phyloP scores from a whole-genome alignment of 2,329 filamentous ascomycete genomes.

The Clonostachys rhizophaga region DNA sequence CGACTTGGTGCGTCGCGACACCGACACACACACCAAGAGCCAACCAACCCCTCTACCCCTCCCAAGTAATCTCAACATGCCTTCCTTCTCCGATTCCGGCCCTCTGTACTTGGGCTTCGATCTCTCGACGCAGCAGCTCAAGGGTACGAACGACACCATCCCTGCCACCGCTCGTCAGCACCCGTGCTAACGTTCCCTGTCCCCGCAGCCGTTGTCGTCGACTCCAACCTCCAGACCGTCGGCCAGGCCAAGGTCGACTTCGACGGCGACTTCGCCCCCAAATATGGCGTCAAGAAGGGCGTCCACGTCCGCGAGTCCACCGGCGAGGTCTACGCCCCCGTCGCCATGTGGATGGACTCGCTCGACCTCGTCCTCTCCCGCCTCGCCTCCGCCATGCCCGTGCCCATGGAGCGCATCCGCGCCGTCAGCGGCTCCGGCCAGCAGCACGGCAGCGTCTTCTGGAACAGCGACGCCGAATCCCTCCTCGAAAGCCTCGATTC shows the following conservation, averaged over 20 bases:
- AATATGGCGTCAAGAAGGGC: constrained; percentile 82
- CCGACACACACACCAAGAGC: background rate
- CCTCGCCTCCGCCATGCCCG: constrained; percentile 58
- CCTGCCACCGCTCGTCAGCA: background rate
- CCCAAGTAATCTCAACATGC: constrained; percentile 15
- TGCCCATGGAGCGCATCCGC: constrained; percentile 67
- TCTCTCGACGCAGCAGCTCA: constrained; percentile 93
- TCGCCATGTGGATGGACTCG: constrained; percentile 92
- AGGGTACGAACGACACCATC: constrained; percentile 49
- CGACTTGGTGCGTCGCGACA: background rate
- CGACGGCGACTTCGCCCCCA: constrained; percentile 70
- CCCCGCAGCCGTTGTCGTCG: constrained; percentile 69
- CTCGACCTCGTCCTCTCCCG: constrained; percentile 78
- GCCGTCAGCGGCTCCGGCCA: constrained; percentile 90
- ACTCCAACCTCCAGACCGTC: constrained; percentile 74
- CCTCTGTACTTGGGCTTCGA: constrained; percentile 90
- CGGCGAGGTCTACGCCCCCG: constrained; percentile 87
- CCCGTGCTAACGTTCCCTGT: background rate
- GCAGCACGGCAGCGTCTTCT: constrained; percentile 97
- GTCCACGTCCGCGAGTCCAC: constrained; percentile 78
- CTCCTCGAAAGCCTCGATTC: constrained; percentile 58
- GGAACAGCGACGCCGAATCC: constrained; percentile 66
- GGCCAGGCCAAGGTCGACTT: constrained; percentile 93
- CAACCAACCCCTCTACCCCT: background rate
- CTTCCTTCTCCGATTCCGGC: constrained; percentile 19